Conservation (phyloP, 2,329 filamentous ascomycete species). For the Pseudopithomyces chartarum region DNA sequence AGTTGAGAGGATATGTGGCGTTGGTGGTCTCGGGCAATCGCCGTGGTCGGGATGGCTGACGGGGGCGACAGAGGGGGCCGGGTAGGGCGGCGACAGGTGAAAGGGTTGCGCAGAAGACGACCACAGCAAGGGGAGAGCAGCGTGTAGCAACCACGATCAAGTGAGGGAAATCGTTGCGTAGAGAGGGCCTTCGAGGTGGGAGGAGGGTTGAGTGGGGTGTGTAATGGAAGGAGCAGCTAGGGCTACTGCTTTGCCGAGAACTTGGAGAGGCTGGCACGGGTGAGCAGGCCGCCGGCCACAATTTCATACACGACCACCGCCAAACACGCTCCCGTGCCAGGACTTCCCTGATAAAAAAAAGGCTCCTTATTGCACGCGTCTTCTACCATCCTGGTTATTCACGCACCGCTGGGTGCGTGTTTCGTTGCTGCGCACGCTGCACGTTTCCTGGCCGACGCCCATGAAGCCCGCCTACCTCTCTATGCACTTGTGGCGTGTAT, state of each 20-base stretch:
- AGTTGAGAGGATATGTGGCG: background rate
- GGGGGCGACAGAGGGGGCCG: constrained; percentile 18
- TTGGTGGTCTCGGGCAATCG: constrained; percentile 15
- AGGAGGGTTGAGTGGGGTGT: constrained; percentile 5
- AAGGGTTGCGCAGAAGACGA: background rate
- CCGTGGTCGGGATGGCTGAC: constrained; percentile 14
- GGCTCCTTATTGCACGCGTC: background rate
- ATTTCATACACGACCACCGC: constrained; percentile 8
- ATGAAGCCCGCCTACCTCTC: background rate
- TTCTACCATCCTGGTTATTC: background rate
- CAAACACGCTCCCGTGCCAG: constrained; percentile 11
- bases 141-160: constrained; percentile 9
- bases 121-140: constrained; percentile 5
- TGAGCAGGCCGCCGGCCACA: constrained; percentile 9
- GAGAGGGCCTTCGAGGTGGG: constrained; percentile 1
- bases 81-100: constrained; percentile 6
- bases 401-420: too few relatives aligned
- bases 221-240: constrained; percentile 6
- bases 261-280: background rate
- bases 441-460: background rate
- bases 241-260: constrained; percentile 6
- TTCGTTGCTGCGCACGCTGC: background rate
- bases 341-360: constrained; percentile 4
- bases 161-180: background rate
- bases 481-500: background rate